These are phyloP conservation scores for Mycothermus thermophilus DNA, from an alignment of 495 filamentous ascomycete species.

Conservation along the genomic window DNA sequence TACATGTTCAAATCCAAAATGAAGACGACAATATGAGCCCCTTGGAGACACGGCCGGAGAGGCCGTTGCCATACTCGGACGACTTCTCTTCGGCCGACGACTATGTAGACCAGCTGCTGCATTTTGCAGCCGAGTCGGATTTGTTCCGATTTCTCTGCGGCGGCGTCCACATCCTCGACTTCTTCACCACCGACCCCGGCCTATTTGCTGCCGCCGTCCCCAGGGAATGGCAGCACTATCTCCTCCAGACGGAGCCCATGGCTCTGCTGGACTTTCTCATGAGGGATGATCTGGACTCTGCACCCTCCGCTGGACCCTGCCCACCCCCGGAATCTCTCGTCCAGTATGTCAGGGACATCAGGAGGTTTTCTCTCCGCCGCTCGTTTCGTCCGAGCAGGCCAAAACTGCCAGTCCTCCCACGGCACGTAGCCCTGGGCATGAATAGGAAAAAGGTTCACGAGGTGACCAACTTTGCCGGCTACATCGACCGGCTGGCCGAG, in stretches of 20 bases:
- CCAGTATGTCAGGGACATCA: conserved; percentile 60
- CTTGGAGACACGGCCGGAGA: conserved; percentile 24
- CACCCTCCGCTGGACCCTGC: conserved; percentile 17
- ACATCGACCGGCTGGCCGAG: conserved; percentile 41
- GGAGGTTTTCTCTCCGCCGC: conserved; percentile 52
- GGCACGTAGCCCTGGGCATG: conserved; percentile 76
- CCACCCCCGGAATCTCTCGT: conserved; percentile 55
- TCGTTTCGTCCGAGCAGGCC: conserved; percentile 34
- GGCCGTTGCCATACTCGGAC: conserved; percentile 31
- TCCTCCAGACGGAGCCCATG: conserved; percentile 53
- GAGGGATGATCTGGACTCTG: conserved; percentile 47
- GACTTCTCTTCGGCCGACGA: conserved; percentile 39
- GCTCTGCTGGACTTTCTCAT: conserved; percentile 66
- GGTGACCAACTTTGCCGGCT: conserved; percentile 50
- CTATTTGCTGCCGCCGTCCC: conserved; percentile 65
- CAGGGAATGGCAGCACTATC: conserved; percentile 65
- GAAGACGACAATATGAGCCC: too few species aligned
- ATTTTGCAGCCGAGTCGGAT: conserved; percentile 57
- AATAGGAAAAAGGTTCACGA: conserved; percentile 93
- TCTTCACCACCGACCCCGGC: conserved; percentile 70
- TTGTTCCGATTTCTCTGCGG: conserved; percentile 84
- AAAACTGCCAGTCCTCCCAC: conserved; percentile 41
- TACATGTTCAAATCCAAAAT: too few species aligned
- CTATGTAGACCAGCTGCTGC: conserved; percentile 66
- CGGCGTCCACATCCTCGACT: conserved; percentile 89